Evolutionary conservation across 1,284 basidiomycete genomes (phyloP).

Genomic region (Leccinum subspadiceum): DNA sequence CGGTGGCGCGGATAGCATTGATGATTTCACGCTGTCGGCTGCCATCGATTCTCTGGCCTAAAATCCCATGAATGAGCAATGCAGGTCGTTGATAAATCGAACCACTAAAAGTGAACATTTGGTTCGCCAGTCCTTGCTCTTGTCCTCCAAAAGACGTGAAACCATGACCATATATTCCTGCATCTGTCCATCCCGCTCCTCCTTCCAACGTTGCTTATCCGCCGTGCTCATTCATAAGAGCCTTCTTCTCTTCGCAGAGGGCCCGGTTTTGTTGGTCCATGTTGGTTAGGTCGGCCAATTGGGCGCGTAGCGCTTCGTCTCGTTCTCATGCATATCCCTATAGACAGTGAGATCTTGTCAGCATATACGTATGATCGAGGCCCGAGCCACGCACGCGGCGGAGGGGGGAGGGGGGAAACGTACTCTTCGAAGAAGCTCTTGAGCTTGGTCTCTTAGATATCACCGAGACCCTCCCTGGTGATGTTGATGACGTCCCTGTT

Average conservation of each 20-base stretch:
- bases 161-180: constrained; percentile 59
- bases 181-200: constrained; percentile 52
- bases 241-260: constrained; percentile 53
- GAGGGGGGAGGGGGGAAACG: constrained; percentile 20
- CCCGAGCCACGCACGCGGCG: too few species aligned
- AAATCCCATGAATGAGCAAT: constrained; percentile 9
- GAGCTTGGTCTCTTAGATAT: constrained; percentile 76
- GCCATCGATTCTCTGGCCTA: constrained; percentile 64
- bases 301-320: constrained; percentile 58
- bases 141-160: constrained; percentile 50
- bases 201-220: constrained; percentile 53
- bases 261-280: constrained; percentile 63
- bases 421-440: constrained; percentile 81
- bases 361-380: neutral
- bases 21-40: constrained; percentile 61
- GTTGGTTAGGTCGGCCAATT: constrained; percentile 66
- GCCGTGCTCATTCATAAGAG: constrained; percentile 52
- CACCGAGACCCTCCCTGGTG: constrained; percentile 59
- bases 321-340: constrained; percentile 88
- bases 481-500: constrained; percentile 77
- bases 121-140: constrained; percentile 46
- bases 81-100: neutral
- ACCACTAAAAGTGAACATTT: constrained; percentile 12
- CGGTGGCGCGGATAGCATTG: constrained; percentile 58
- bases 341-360: constrained; percentile 5